Evolutionary conservation across 345 rosid species (phyloP).

Genomic region (Mallotus nudiflorus): DNA sequence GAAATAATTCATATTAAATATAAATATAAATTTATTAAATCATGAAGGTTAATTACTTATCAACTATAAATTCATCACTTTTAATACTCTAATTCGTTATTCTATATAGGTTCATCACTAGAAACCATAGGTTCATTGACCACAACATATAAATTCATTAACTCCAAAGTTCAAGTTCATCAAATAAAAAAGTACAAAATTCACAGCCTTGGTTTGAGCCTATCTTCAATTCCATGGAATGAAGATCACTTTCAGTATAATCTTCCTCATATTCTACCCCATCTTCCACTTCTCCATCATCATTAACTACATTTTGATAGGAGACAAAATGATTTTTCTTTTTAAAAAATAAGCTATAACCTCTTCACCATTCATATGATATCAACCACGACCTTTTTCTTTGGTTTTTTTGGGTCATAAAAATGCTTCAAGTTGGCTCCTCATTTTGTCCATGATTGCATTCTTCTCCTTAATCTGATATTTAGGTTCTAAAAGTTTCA

Average conservation of each 20-base stretch:
- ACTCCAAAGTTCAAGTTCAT: too few relatives aligned
- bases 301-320: constrained; percentile 43
- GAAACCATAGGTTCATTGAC: too few relatives aligned
- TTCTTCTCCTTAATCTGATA: constrained; percentile 78
- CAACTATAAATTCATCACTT: too few relatives aligned
- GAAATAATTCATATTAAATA: too few relatives aligned
- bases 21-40: too few relatives aligned
- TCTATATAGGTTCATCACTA: too few relatives aligned
- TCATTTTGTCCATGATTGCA: constrained; percentile 72
- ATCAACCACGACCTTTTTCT: constrained; percentile 53
- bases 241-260: constrained; percentile 82
- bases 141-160: too few relatives aligned
- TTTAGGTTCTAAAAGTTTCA: constrained; percentile 79
- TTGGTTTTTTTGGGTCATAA: constrained; percentile 60
- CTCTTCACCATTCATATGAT: constrained; percentile 47
- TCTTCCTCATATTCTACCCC: constrained; percentile 52
- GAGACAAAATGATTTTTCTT: constrained; percentile 43
- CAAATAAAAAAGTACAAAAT: too few relatives aligned
- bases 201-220: too few relatives aligned
- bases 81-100: too few relatives aligned
- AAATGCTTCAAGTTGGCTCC: constrained; percentile 82
- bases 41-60: too few relatives aligned
- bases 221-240: constrained; percentile 77
- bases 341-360: constrained; percentile 54
- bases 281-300: constrained; percentile 69